Conservation (phyloP, 2,329 filamentous ascomycete genomes). For the Alternaria angustiovoidea region DNA sequence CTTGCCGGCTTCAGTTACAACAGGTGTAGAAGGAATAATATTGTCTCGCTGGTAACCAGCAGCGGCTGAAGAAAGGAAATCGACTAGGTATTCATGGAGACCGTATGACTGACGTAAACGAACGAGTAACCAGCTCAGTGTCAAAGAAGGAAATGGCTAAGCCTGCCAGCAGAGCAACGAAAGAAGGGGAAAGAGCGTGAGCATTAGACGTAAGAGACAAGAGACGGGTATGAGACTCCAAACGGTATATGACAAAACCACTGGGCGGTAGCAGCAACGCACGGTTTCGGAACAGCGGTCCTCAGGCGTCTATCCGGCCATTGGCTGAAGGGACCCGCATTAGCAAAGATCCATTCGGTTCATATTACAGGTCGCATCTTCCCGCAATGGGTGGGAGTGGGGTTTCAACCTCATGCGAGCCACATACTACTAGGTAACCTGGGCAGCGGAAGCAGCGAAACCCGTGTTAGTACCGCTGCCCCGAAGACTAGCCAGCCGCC, state of each 20-base stretch:
- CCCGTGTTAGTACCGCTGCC: conserved; percentile 38
- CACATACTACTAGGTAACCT: conserved; percentile 33
- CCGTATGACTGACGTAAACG: conserved; percentile 45
- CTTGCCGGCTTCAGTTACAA: conserved; percentile 40
- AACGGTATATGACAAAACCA: conserved; percentile 51
- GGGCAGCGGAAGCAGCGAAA: conserved; percentile 43
- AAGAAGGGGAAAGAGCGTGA: conserved; percentile 47
- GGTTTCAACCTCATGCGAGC: conserved; percentile 50
- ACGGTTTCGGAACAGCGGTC: conserved; percentile 50
- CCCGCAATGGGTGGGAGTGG: conserved; percentile 40
- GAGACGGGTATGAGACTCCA: conserved; percentile 50
- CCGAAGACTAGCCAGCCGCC: conserved; percentile 24
- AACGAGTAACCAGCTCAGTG: conserved; percentile 46
- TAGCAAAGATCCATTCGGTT: conserved; percentile 34
- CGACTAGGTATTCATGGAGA: conserved; percentile 50
- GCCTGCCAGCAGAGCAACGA: conserved; percentile 52
- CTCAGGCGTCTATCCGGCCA: conserved; percentile 49
- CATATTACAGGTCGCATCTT: conserved; percentile 38
- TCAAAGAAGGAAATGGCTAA: conserved; percentile 46
- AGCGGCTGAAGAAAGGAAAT: conserved; percentile 47
- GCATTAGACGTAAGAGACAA: conserved; percentile 48
- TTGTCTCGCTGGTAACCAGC: conserved; percentile 51
- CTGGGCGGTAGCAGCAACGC: conserved; percentile 41
- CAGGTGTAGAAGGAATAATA: conserved; percentile 40
- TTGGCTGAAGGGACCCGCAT: conserved; percentile 39